Evolutionary conservation across 2,329 filamentous ascomycete species (phyloP).

Genomic region (Paraphaeosphaeria minitans): DNA sequence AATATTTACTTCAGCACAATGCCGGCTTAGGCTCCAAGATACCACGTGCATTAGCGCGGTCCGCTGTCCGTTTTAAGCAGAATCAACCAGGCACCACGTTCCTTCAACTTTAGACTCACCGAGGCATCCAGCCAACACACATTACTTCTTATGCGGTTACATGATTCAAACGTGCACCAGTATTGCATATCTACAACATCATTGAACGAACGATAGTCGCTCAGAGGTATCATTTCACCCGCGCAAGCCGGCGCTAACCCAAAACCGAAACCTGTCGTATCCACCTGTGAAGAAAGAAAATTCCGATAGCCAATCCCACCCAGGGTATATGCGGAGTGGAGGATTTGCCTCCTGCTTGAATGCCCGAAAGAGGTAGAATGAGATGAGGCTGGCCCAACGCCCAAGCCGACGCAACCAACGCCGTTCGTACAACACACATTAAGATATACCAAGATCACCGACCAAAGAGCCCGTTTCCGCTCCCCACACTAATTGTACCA

Average conservation of each 20-base stretch:
- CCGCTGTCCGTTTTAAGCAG: background rate
- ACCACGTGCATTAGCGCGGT: slow-evolving; percentile 3
- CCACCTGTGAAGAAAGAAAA: slow-evolving; percentile 1
- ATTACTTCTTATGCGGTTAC: background rate
- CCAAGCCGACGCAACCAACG: background rate
- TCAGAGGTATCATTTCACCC: slow-evolving; percentile 10
- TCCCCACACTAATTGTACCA: slow-evolving; percentile 40
- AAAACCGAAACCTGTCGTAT: background rate
- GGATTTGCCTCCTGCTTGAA: slow-evolving; percentile 1
- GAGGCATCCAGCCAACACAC: background rate
- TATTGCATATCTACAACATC: slow-evolving; percentile 4
- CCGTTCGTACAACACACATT: slow-evolving; percentile 10
- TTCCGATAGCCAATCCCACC: background rate
- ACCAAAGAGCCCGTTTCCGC: slow-evolving; percentile 34
- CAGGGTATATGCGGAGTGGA: slow-evolving; percentile 7
- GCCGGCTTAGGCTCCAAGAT: background rate
- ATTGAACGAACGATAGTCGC: background rate
- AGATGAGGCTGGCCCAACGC: background rate
- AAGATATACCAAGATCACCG: slow-evolving; percentile 24
- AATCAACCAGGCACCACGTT: background rate
- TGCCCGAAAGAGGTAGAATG: background rate
- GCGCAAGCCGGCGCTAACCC: background rate
- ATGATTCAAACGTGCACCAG: background rate
- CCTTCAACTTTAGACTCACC: background rate
- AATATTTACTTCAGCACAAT: too few species aligned